These are phyloP conservation scores for Dothidotthia symphoricarpi DNA, from an alignment of 2,329 filamentous ascomycete genomes.

Conservation along the genomic window DNA sequence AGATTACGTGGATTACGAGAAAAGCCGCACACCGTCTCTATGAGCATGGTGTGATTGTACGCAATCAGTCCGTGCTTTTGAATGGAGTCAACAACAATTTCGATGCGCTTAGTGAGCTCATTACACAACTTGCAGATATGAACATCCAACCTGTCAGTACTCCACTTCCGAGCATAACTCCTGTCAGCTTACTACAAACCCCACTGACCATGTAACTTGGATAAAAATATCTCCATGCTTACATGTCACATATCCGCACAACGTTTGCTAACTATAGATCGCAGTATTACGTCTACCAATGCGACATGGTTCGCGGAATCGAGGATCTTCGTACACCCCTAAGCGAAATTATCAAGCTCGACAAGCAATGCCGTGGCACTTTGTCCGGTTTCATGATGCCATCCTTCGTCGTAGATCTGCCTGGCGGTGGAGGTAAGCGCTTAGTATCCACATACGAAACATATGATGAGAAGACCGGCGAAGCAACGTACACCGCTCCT, in stretches of 20 bases:
- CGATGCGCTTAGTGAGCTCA: slow-evolving; percentile 54
- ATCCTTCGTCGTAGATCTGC: slow-evolving; percentile 62
- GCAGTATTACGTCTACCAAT: slow-evolving; percentile 66
- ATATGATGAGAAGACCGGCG: slow-evolving; percentile 55
- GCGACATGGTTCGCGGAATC: slow-evolving; percentile 60
- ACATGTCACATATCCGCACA: too few species aligned
- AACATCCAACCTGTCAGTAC: slow-evolving; percentile 57
- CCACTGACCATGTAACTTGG: too few species aligned
- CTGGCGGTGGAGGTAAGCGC: slow-evolving; percentile 63
- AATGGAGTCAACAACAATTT: slow-evolving; percentile 59
- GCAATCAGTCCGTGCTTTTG: slow-evolving; percentile 62
- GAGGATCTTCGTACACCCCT: slow-evolving; percentile 65
- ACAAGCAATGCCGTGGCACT: slow-evolving; percentile 58
- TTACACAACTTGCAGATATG: slow-evolving; percentile 56
- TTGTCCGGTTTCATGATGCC: slow-evolving; percentile 64
- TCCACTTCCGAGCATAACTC: background rate
- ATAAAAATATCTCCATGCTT: background rate
- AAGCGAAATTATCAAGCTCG: slow-evolving; percentile 57
- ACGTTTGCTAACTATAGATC: too few species aligned
- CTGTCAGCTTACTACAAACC: too few species aligned
- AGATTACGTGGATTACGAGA: slow-evolving; percentile 61
- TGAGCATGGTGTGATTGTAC: slow-evolving; percentile 54
- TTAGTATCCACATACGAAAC: slow-evolving; percentile 54
- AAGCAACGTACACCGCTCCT: slow-evolving; percentile 58
- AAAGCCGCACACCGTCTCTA: slow-evolving; percentile 53